Base-by-base conservation (phyloP, 495 filamentous ascomycete species). In the Wilcoxina mikolae region DNA sequence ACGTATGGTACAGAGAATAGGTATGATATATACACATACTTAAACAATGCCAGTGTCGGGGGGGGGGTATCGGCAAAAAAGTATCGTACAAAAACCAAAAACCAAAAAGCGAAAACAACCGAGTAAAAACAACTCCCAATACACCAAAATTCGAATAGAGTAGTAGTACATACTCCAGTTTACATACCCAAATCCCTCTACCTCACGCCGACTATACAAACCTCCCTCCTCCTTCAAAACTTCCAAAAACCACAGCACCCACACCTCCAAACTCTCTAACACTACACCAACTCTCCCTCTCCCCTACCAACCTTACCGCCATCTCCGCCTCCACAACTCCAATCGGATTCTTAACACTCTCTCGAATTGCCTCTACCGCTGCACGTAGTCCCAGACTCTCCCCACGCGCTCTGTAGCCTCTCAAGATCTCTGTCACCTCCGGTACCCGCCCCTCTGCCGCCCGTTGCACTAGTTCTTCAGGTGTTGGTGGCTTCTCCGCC, bases 261-360 rank as follows among this genome's bases (percentile, higher is more conserved):
- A 64, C 57, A 31, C 26, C 58, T 31, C 60, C 60, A 11, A 56
- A 53, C 20, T 64, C 57, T n/a, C 46, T 35, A 12, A 64, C 60
- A 28, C 27, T 57, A 11, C 64, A 44, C 61, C 61, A 64, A 0
- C 53, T 56, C 9, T 56, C 45, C 38, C 48, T 64, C 44, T 64
- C 54, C 11, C 55, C 61, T 22, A 64, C 59, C 17, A 64, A 22
- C 31, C 60, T 50, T 4, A 64, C 60, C 33, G 57, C 60, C 29
- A 60, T 52, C 54, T 63, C 61, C 54, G 61, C 61, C 41, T 64
- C 60, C 44, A 60, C 51, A 7, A 31, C 31, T 7, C 60, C 57
- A 18, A 64, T 51, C n/a, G 61, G 61, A 50, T 64, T 64, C 46
- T 50, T 64, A 12, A 59, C 56, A 18, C 61, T 64, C 54, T 64